phyloP scores from a whole-genome alignment of 169 alveolate species.

The Cryptosporidium parvum region DNA sequence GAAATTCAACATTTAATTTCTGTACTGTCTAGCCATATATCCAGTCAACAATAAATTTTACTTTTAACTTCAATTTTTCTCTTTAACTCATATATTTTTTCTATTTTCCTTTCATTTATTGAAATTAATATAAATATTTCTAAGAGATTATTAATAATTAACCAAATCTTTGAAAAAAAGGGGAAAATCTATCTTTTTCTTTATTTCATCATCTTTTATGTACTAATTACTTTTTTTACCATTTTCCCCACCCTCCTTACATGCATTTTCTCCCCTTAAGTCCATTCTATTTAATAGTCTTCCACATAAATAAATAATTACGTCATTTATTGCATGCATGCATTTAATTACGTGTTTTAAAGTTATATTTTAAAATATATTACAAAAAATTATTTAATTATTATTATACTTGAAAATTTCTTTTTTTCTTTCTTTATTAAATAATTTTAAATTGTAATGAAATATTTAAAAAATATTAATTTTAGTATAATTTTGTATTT shows the following conservation, averaged over 20 bases:
- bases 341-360: neutral
- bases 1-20: constrained; percentile 46
- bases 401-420: too few relatives aligned
- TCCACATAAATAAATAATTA: neutral
- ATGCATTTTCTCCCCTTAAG: neutral
- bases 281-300: neutral
- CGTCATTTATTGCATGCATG: neutral
- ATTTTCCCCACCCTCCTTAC: neutral
- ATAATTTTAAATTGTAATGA: too few relatives aligned
- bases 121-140: too few relatives aligned
- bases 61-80: neutral
- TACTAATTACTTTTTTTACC: too few relatives aligned
- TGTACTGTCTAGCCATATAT: constrained; percentile 36
- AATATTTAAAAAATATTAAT: too few relatives aligned
- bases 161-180: too few relatives aligned
- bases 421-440: too few relatives aligned
- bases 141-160: neutral
- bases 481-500: too few relatives aligned
- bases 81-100: too few relatives aligned
- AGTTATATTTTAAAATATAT: too few relatives aligned
- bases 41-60: neutral
- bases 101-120: neutral
- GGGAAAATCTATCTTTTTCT: neutral
- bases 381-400: too few relatives aligned
- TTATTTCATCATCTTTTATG: neutral